phyloP scores from a whole-genome alignment of 176 grass and related monocot genomes.

The Avena eriantha region DNA sequence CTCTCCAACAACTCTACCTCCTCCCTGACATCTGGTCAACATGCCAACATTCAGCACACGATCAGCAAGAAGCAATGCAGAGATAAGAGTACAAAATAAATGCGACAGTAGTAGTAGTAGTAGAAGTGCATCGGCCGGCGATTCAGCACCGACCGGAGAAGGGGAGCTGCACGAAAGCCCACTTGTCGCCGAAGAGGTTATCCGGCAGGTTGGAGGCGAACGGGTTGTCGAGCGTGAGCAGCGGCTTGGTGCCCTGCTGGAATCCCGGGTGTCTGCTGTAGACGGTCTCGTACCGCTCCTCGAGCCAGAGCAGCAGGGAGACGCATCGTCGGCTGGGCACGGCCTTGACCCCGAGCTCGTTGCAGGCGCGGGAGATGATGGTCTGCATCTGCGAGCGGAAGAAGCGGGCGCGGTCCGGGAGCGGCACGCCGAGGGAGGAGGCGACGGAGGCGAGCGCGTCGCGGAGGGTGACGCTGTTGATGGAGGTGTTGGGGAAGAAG shows the following conservation, averaged over 20 bases:
- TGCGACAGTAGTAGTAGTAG: neutral
- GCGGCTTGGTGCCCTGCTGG: conserved; percentile 78
- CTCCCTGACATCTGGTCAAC: conserved; percentile 72
- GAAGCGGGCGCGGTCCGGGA: conserved; percentile 85
- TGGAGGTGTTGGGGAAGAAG: conserved; percentile 97
- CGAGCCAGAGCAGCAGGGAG: conserved; percentile 82
- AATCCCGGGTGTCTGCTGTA: conserved; percentile 86
- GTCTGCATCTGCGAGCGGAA: conserved; percentile 98
- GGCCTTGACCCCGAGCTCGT: conserved; percentile 85
- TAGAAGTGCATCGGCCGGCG: neutral
- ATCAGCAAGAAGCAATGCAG: conserved; percentile 13
- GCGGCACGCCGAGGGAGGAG: conserved; percentile 60
- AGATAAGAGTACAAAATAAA: neutral
- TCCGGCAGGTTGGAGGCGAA: conserved; percentile 89
- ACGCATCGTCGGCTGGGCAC: conserved; percentile 87
- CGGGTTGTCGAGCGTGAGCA: conserved; percentile 90
- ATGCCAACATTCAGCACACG: neutral
- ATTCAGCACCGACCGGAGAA: conserved; percentile 63
- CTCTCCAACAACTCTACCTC: conserved; percentile 64
- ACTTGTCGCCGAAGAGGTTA: conserved; percentile 91
- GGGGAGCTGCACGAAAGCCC: conserved; percentile 96
- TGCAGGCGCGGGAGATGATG: conserved; percentile 88
- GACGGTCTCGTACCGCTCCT: conserved; percentile 91
- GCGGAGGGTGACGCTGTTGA: conserved; percentile 94
- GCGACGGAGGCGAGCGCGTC: conserved; percentile 76